Percentiles rank a stretch among this genome's conserved stretches.
Conservation (phyloP, 371 early-diverging fungal species). For the Mucor velutinosus region DNA sequence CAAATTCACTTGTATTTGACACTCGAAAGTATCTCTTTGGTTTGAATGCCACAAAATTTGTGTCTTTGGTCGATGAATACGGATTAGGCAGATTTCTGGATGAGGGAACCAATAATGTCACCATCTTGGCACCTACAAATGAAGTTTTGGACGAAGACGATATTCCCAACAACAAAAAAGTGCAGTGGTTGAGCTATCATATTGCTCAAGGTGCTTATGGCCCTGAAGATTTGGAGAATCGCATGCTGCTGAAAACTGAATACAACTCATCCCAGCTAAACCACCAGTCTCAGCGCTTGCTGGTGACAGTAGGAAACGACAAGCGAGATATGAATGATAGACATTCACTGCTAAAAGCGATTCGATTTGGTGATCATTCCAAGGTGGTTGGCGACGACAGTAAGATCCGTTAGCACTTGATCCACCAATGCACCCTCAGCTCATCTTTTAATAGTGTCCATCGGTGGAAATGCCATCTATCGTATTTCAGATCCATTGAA, state of each 20-base stretch:
- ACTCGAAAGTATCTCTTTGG: constrained; percentile 50
- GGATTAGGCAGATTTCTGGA: constrained; percentile 47
- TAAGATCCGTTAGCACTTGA: constrained; percentile 1
- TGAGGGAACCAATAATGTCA: constrained; percentile 27
- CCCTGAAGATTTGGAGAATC: constrained; percentile 35
- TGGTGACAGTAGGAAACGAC: constrained; percentile 10
- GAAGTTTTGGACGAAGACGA: constrained; percentile 35
- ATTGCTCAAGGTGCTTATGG: constrained; percentile 39
- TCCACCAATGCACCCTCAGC: background rate
- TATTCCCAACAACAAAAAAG: constrained; percentile 27
- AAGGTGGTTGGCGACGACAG: constrained; percentile 28
- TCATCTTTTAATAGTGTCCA: constrained; percentile 15
- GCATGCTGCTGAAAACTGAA: constrained; percentile 44
- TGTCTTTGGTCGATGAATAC: constrained; percentile 38
- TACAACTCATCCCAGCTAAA: constrained; percentile 18
- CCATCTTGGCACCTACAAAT: constrained; percentile 54
- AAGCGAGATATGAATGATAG: background rate
- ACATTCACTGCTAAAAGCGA: constrained; percentile 14
- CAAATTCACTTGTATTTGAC: constrained; percentile 40
- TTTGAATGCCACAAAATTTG: constrained; percentile 55
- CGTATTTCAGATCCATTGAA: constrained; percentile 35
- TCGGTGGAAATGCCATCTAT: constrained; percentile 36
- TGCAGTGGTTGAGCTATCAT: constrained; percentile 50
- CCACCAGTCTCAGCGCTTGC: constrained; percentile 16
- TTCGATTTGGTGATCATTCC: constrained; percentile 33